Base-by-base conservation (phyloP, 371 early-diverging fungal genomes). In the Lichtheimia hyalospora region DNA sequence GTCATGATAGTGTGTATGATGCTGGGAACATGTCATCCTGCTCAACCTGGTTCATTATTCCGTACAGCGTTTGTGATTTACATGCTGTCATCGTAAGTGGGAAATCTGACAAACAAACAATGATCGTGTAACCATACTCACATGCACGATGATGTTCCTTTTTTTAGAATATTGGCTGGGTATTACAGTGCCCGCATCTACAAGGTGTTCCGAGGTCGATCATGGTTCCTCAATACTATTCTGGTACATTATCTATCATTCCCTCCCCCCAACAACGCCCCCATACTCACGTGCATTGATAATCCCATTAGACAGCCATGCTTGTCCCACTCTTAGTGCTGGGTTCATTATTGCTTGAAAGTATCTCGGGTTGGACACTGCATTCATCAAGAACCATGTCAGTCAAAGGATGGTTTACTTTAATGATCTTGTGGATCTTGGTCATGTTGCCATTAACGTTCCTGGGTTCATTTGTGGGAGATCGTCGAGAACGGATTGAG, bases 321-420 rank as follows among this genome's bases (percentile, higher is more conserved):
- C 49, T 79, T 10, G 69, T 73, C 0, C 76, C 80, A 12, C 64
- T 64, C 21, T 49, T 57, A 40, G 50, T 76, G 5, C n/a, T 60
- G 28, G 15, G 44, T 5, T 50, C 67, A 20, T n/a, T 73, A 1
- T 62, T 72, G 25, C 23, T 62, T 20, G n/a, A 59, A 16, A 69
- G 64, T 23, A 52, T 70, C 46, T 50, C 72, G 12, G 60, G 64
- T 2, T 79, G 80, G 80, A 58, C 68, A 12, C 63, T 64, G n/a
- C 65, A 66, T 14, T 79, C 80, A 6, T 76, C 80, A 1, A 50
- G 74, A 40, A 73, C 74, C 3, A 72, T 79, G 49, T 71, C 80
- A 1, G 72, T 74, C 10, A 55, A 62, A 13, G 76, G 76, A 2
- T 79, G 74, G 70, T 18, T 67, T 6, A 62, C 63, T 0, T 27